phyloP scores from a whole-genome alignment of 768 basidiomycete species.

The Boletus rubropictus region DNA sequence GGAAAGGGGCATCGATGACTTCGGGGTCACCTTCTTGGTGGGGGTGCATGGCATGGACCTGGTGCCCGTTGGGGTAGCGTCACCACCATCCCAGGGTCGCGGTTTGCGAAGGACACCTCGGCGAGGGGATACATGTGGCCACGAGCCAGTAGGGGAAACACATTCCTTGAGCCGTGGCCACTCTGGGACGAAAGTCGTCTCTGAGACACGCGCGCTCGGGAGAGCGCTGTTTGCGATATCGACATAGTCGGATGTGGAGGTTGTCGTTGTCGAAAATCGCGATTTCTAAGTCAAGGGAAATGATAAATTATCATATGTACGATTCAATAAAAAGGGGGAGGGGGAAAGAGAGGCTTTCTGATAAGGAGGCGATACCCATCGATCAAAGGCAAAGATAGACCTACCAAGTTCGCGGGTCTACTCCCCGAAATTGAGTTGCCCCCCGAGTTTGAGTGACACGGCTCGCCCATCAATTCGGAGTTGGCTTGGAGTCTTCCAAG shows the following conservation, averaged over 20 bases:
- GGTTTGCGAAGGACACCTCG: slow-evolving; percentile 29
- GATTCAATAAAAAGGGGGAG: no score
- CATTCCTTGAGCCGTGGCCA: slow-evolving; percentile 1
- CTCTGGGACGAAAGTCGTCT: slow-evolving; percentile 4
- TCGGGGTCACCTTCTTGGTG: background rate
- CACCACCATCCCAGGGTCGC: slow-evolving; percentile 13
- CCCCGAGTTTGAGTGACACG: slow-evolving; percentile 15
- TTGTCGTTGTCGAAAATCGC: slow-evolving; percentile 33
- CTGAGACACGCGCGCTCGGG: background rate
- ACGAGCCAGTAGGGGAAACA: slow-evolving; percentile 16
- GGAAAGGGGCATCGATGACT: slow-evolving; percentile 1
- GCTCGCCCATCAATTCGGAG: slow-evolving; percentile 21
- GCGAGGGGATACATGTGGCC: slow-evolving; percentile 21
- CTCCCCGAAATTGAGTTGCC: slow-evolving; percentile 1
- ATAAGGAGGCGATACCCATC: background rate
- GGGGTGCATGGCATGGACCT: slow-evolving; percentile 13
- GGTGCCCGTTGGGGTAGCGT: background rate
- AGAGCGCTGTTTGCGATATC: slow-evolving; percentile 6
- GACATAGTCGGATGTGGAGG: slow-evolving; percentile 30
- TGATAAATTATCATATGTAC: background rate
- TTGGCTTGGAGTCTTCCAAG: slow-evolving; percentile 15
- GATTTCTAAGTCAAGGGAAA: slow-evolving; percentile 21
- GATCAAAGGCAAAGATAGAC: background rate
- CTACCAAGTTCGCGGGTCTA: slow-evolving; percentile 12
- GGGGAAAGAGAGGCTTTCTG: background rate